These are phyloP conservation scores for Sisymbrium altissimum DNA, from an alignment of 345 rosid species.

Conservation along the genomic window DNA sequence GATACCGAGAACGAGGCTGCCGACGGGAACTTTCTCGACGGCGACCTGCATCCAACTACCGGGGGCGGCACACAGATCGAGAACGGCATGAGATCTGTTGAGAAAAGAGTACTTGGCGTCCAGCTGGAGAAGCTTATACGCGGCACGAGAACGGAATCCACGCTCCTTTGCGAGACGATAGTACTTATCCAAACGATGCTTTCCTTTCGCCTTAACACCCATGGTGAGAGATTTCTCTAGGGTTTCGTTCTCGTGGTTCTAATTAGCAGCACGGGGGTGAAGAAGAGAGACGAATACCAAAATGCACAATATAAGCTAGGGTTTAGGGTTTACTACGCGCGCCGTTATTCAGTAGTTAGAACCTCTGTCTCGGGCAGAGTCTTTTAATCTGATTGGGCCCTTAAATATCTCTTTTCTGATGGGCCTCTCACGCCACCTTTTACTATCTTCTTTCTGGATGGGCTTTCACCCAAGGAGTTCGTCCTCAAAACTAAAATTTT, in stretches of 20 bases:
- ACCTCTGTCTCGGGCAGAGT: neutral
- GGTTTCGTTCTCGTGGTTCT: neutral
- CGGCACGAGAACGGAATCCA: slow-evolving; percentile 92
- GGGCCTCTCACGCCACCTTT: neutral
- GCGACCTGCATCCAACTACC: slow-evolving; percentile 99
- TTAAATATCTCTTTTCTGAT: neutral
- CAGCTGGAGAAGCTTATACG: slow-evolving; percentile 85
- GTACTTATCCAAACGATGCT: slow-evolving; percentile 80
- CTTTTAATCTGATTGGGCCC: neutral
- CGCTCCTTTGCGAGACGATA: slow-evolving; percentile 83
- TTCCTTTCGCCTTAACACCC: slow-evolving; percentile 79
- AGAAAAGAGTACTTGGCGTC: slow-evolving; percentile 68
- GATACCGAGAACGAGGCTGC: slow-evolving; percentile 84
- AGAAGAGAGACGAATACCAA: neutral
- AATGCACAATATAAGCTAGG: neutral
- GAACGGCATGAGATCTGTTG: slow-evolving; percentile 62
- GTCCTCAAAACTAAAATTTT: too few relatives aligned
- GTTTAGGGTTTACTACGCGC: slow-evolving; percentile 24
- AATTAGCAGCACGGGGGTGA: neutral
- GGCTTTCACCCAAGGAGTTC: neutral
- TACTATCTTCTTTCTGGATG: too few relatives aligned
- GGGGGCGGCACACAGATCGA: slow-evolving; percentile 97
- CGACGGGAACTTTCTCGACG: slow-evolving; percentile 81
- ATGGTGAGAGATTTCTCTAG: slow-evolving; percentile 20
- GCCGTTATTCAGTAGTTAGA: neutral